Base-by-base conservation (phyloP, 2,329 filamentous ascomycete species). In the Akanthomyces muscarius region DNA sequence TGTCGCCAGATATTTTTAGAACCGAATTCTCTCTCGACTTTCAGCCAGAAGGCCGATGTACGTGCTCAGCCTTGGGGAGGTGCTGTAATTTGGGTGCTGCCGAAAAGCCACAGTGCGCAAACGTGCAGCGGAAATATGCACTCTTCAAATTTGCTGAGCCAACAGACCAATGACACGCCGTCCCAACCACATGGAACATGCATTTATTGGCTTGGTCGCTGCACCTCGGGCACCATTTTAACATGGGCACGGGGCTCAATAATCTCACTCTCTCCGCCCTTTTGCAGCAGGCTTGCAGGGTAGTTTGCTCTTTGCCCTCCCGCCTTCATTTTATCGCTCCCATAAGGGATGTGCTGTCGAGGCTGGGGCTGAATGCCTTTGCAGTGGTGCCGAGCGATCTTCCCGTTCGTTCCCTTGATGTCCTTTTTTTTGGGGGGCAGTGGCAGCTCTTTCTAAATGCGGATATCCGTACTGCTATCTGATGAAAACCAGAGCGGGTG, bases 1-100 rank as follows among this genome's bases (percentile, higher is more conserved):
- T 28, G n/a, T 28, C 14, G 14, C 21, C 45, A 10, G 33, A 53
- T 61, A 61, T 44, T 38, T 54, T 47, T 47, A 52, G 58, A 61
- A 38, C 8, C 21, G 33, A 7, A 10, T 11, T 36, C 8, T 36
- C 8, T 36, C 8, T 36, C 10, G 3, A 4, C 4, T 45, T 30
- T 41, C 8, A 23, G 21, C 38, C 6, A 23, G 13, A 30, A 30
- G 6, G 23, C n/a, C 44, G 44, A 13, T 57, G 41, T 21, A 7
- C 14, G 28, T 18, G 5, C 30, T 13, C 45, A 42, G 30, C 45
- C 52, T 44, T 25, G 38, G 10, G 16, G 13, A 14, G 13, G 6
- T 21, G 44, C 44, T 14, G 23, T 4, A 16, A 21, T 48, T 16
- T 48, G 13, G 23, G 45, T 21, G 45, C 23, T 25, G 45, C 21